A percentile compares a stretch with the other conserved stretches of the same genome.
Evolutionary conservation across 805 yeast genomes (phyloP).

Genomic region (Monosporozyma servazzii): DNA sequence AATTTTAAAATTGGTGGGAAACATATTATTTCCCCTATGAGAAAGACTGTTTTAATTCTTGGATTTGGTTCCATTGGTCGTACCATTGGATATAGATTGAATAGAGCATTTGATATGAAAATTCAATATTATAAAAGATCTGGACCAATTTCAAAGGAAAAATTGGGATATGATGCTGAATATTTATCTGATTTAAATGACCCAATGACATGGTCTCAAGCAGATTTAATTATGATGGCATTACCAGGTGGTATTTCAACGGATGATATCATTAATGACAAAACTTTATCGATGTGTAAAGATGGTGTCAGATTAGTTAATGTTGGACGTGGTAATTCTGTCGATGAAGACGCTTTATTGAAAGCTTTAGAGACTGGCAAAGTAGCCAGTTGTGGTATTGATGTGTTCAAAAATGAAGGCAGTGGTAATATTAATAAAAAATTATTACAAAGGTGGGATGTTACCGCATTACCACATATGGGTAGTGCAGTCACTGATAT

Average conservation of each 20-base stretch:
- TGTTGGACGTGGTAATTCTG: conserved; percentile 64
- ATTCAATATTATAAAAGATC: conserved; percentile 54
- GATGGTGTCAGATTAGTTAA: conserved; percentile 57
- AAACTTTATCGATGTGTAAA: conserved; percentile 39
- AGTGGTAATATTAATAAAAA: conserved; percentile 34
- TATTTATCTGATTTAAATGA: conserved; percentile 40
- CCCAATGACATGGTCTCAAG: conserved; percentile 30
- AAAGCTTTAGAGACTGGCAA: conserved; percentile 52
- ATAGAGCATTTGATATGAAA: conserved; percentile 49
- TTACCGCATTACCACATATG: conserved; percentile 59
- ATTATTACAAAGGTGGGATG: conserved; percentile 49
- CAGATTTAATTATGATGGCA: conserved; percentile 55
- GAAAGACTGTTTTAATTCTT: conserved; percentile 51
- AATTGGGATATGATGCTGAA: conserved; percentile 37
- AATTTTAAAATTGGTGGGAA: conserved; percentile 41
- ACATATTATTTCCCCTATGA: conserved; percentile 42
- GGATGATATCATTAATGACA: conserved; percentile 41
- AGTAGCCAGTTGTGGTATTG: conserved; percentile 59
- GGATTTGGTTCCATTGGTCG: conserved; percentile 76
- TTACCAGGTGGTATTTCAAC: conserved; percentile 60
- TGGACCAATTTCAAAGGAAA: conserved; percentile 29
- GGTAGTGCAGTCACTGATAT: conserved; percentile 60
- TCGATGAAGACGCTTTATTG: conserved; percentile 58
- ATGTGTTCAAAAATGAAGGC: conserved; percentile 64
- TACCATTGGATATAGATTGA: conserved; percentile 47